phyloP scores from a whole-genome alignment of 1,284 basidiomycete genomes.

The Cerioporus squamosus region DNA sequence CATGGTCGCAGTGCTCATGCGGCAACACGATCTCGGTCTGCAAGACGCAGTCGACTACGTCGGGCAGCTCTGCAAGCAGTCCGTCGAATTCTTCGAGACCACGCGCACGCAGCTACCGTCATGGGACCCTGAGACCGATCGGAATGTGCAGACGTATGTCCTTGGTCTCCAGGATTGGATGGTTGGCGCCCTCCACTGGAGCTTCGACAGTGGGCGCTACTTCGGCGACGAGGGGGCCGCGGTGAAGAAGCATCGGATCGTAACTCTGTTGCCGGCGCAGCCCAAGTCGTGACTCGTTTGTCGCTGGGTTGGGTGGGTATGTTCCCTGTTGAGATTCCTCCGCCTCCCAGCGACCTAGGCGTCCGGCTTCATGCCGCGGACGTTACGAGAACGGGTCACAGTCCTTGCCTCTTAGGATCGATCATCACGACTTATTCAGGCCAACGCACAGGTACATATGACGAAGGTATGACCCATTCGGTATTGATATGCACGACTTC shows the following conservation, averaged over 20 bases:
- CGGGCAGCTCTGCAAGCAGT: slow-evolving; percentile 32
- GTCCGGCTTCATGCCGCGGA: neutral
- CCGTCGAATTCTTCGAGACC: slow-evolving; percentile 30
- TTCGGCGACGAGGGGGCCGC: slow-evolving; percentile 34
- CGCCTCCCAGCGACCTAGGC: slow-evolving; percentile 6
- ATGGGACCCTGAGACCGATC: slow-evolving; percentile 34
- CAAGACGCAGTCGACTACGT: slow-evolving; percentile 36
- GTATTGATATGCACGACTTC: too few relatives aligned
- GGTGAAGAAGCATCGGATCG: slow-evolving; percentile 32
- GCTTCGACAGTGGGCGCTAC: slow-evolving; percentile 37
- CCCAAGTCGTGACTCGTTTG: slow-evolving; percentile 2
- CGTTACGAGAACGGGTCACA: too few relatives aligned
- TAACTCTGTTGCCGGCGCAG: slow-evolving; percentile 30
- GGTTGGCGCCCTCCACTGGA: slow-evolving; percentile 37
- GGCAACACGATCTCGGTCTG: slow-evolving; percentile 25
- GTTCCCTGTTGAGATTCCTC: slow-evolving; percentile 3
- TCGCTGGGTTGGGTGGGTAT: neutral
- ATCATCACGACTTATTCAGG: too few relatives aligned
- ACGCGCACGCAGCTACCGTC: slow-evolving; percentile 32
- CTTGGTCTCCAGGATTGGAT: slow-evolving; percentile 38
- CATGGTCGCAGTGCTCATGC: slow-evolving; percentile 36
- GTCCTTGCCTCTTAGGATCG: too few relatives aligned
- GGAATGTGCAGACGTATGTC: slow-evolving; percentile 33
- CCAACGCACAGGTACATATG: too few relatives aligned
- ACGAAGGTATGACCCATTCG: too few relatives aligned